Base-by-base conservation (phyloP, 106 monocot genomes). In the Dendrobium huoshanense region DNA sequence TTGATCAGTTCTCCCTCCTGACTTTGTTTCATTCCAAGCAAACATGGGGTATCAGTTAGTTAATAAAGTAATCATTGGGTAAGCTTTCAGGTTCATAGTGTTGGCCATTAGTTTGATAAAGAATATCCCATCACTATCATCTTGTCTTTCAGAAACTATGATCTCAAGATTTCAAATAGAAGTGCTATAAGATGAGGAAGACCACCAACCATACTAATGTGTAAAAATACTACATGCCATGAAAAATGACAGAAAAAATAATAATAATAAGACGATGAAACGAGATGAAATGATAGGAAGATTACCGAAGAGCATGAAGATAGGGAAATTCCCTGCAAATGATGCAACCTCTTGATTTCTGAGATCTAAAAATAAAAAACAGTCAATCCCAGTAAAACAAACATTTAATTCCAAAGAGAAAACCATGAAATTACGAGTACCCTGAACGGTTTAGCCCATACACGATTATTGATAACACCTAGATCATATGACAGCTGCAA, bases 251-350 rank as follows among this genome's bases (percentile, higher is more conserved):
- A 29, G 17, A n/a, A 1, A 40, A 15, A 74, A 13, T 27, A 73
- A 19, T 11, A 19, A 4, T 37, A 51, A 51, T 51, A 51, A 16
- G 5, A 33, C 55, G 3, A 9, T 79, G 67, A 67, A 42, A n/a
- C 45, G 25, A 44, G 16, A 9, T 79, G 67, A 67, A 42, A n/a
- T 55, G 25, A 44, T 9, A 56, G n/a, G 19, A 79, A 80, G 18
- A 79, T 15, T 84, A 90, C 90, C 79, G 54, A 79, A 80, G 78
- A 72, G 73, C 67, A 58, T 22, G 86, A 88, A 16, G 88, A 88
- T 31, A 88, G 72, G 20, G 81, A 73, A 29, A 77, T 11, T 18
- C 78, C 67, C 6, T 49, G 44, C 42, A 88, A 45, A 56, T 79
- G 79, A 16, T 17, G 79, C 40, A 58, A 75, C 3, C 64, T 80